Evolutionary conservation across 2,329 filamentous ascomycete genomes (phyloP).

Genomic region (Xylariaceae sp.): DNA sequence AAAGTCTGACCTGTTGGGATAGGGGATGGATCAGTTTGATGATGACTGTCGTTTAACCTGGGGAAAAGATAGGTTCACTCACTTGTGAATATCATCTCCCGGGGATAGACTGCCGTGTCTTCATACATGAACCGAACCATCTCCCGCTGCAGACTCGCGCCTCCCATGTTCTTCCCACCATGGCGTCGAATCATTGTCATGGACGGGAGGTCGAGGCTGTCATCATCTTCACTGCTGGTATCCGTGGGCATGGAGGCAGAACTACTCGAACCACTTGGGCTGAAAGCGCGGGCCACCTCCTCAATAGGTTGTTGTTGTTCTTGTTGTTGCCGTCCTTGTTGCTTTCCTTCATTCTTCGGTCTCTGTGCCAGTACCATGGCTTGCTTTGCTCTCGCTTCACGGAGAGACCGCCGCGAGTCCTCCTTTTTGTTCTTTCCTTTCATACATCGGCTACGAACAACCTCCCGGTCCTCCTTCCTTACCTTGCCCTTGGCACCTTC

Average conservation of each 20-base stretch:
- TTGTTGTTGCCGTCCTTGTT: neutral
- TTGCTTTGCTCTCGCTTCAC: neutral
- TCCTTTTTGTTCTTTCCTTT: neutral
- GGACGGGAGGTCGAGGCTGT: too few relatives aligned
- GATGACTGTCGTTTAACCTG: neutral
- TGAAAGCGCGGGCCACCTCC: too few relatives aligned
- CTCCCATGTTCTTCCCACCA: too few relatives aligned
- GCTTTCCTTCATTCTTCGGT: too few relatives aligned
- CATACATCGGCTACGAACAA: constrained; percentile 1
- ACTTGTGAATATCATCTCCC: neutral
- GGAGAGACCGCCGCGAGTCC: neutral
- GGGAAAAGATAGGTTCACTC: neutral
- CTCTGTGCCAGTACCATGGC: neutral
- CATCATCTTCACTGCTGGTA: too few relatives aligned
- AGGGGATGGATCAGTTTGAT: neutral
- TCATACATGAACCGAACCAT: neutral
- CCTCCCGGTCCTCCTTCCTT: neutral
- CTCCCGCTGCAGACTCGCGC: neutral
- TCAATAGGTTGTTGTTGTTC: too few relatives aligned
- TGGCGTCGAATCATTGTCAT: too few relatives aligned
- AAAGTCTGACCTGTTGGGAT: neutral
- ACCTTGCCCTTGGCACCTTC: neutral
- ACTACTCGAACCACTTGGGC: too few relatives aligned
- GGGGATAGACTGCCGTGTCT: constrained; percentile 1
- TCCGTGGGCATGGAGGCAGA: too few relatives aligned